Evolutionary conservation across 2,329 filamentous ascomycete species (phyloP), one percentile per base, ranked within the genome.

Genomic region (Neophaeococcomyces aloes): DNA sequence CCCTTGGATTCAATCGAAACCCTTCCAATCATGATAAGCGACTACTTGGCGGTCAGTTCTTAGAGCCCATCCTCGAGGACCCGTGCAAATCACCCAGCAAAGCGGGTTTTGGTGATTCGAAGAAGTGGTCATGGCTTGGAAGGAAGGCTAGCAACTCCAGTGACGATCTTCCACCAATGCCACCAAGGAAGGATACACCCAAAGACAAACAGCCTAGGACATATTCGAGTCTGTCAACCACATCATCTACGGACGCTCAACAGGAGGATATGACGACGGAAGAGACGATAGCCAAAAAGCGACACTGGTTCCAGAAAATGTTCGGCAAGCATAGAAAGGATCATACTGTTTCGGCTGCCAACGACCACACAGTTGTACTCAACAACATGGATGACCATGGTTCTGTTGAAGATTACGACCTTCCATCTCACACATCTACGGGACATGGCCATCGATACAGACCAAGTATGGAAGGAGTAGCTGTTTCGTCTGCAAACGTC

Each of bases 71-170:
- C 44, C 58, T 64, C 21, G 67, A 71, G 50, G 52, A 60, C 34
- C 60, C 64, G 11, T 14, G 21, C 13, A 53, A 53, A 29, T 61
- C 60, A 14, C 57, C 62, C 10, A 61, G 56, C 46, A 53, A 51
- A 46, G 52, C 32, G 40, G 42, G 18, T 39, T 42, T 30, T 48
- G n/a, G 39, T 3, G 62, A 63, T 13, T 53, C 54, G 15, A 67
- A 64, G 46, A 70, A 68, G 49, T 69, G 67, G 65, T 62, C 65
- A 11, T 69, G 66, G 67, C 66, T 69, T 17, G 46, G 48, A 36
- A 66, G 65, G 41, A 44, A 44, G 15, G 41, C 17, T 5, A 13
- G n/a, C 8, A 33, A 21, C 7, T 29, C 23, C 2, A 37, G 25
- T 14, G 41, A 44, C 11, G 45, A 44, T 8, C 35, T 45, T 21